These are phyloP conservation scores for Mycocentrospora acerina DNA, from an alignment of 2,329 filamentous ascomycete species.

Conservation along the genomic window DNA sequence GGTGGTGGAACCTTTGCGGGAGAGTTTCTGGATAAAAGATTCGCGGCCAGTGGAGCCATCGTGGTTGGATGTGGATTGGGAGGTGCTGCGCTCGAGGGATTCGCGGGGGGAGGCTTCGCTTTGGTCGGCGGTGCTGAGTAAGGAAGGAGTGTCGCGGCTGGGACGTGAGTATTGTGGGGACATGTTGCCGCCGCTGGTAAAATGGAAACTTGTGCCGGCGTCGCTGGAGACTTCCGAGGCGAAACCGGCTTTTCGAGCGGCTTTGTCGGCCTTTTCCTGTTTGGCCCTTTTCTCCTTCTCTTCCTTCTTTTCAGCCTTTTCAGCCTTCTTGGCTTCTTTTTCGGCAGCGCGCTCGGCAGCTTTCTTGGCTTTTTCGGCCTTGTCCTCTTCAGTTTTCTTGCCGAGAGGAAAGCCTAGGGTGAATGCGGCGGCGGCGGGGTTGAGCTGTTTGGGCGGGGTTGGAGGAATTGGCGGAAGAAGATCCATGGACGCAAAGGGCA, in stretches of 20 bases:
- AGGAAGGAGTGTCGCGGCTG: constrained; percentile 47
- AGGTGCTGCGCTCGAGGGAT: constrained; percentile 42
- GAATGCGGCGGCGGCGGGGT: constrained; percentile 87
- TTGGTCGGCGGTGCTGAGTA: constrained; percentile 41
- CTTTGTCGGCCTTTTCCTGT: constrained; percentile 34
- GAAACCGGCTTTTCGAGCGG: constrained; percentile 25
- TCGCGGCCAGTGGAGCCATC: constrained; percentile 44
- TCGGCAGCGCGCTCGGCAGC: constrained; percentile 37
- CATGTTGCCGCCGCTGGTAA: constrained; percentile 31
- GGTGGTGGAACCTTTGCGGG: constrained; percentile 49
- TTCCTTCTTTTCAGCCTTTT: constrained; percentile 36
- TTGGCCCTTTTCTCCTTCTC: constrained; percentile 44
- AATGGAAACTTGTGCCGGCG: too few relatives aligned
- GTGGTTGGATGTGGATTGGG: constrained; percentile 40
- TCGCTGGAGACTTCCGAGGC: too few relatives aligned
- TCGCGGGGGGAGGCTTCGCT: constrained; percentile 42
- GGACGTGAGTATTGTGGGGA: constrained; percentile 39
- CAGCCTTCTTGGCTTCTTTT: constrained; percentile 39
- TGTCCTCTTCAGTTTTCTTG: constrained; percentile 37
- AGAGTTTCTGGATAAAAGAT: constrained; percentile 53
- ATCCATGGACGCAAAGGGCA: constrained; percentile 17
- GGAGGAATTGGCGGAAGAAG: constrained; percentile 33
- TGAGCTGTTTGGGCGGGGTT: constrained; percentile 63
- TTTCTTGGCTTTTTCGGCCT: constrained; percentile 33
- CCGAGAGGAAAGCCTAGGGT: constrained; percentile 47